These are phyloP conservation scores for Globisporangium radiosum DNA, from an alignment of 352 stramenopile species.

Conservation along the genomic window DNA sequence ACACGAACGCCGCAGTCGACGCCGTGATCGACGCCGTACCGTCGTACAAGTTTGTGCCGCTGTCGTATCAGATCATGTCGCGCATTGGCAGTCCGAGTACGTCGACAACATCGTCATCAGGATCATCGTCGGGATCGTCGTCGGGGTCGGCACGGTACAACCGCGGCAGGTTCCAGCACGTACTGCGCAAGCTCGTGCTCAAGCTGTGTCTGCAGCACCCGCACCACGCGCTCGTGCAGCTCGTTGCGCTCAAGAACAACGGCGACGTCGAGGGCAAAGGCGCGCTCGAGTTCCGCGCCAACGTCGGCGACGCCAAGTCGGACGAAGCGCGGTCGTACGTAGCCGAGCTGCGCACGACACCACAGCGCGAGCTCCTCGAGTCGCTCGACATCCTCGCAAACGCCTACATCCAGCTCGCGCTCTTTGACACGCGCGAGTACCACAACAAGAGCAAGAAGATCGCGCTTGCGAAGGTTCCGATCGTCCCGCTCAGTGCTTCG, in stretches of 20 bases:
- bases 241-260: conserved; percentile 94
- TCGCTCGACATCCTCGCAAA: conserved; percentile 68
- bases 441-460: conserved; percentile 75
- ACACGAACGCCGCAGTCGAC: conserved; percentile 82
- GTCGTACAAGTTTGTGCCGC: conserved; percentile 94
- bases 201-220: conserved; percentile 94
- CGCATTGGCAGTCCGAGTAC: conserved; percentile 66
- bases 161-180: conserved; percentile 66
- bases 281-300: conserved; percentile 65
- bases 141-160: conserved; percentile 1
- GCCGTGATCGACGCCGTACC: conserved; percentile 81
- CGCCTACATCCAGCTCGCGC: conserved; percentile 72
- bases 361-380: conserved; percentile 54
- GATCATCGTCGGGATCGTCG: neutral
- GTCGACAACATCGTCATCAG: neutral
- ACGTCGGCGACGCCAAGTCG: conserved; percentile 74
- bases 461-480: conserved; percentile 46
- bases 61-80: conserved; percentile 98
- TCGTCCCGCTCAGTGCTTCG: conserved; percentile 25
- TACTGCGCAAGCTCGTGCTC: conserved; percentile 85
- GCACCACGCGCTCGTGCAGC: conserved; percentile 94
- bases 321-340: conserved; percentile 58
- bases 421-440: conserved; percentile 77
- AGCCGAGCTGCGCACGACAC: conserved; percentile 43
- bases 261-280: conserved; percentile 83